Evolutionary conservation across 73 alveolate species (phyloP).

Genomic region (Paramecium biaurelia): DNA sequence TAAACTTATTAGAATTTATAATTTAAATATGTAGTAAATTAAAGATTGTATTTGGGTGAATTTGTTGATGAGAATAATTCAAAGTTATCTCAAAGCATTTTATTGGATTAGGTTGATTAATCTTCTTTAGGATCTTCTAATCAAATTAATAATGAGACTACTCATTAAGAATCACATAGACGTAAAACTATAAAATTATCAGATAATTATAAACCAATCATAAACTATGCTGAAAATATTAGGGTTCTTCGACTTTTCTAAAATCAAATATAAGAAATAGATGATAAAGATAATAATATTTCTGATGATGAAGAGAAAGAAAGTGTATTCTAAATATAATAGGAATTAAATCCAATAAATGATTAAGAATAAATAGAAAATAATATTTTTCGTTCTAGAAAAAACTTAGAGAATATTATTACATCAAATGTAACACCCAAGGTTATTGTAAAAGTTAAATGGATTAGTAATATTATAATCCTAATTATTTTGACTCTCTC

Average conservation of each 20-base stretch:
- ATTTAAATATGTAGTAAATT: not conserved
- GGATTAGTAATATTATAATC: slow-evolving; percentile 13
- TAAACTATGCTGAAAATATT: slow-evolving; percentile 19
- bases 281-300: slow-evolving; percentile 6
- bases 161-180: not conserved
- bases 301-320: slow-evolving; percentile 33
- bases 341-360: not conserved
- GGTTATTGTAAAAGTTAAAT: not conserved
- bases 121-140: not conserved
- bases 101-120: not conserved
- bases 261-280: not conserved
- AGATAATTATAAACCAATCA: not conserved
- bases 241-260: not conserved
- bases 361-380: not conserved
- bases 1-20: not conserved
- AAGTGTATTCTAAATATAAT: not conserved
- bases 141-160: not conserved
- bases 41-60: not conserved
- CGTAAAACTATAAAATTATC: not conserved
- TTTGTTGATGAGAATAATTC: not conserved
- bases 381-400: slow-evolving; percentile 51
- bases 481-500: not conserved
- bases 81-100: not conserved
- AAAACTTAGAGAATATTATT: slow-evolving; percentile 25
- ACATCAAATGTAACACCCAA: not conserved